Percentiles rank a stretch among this genome's conserved stretches.
These are phyloP conservation scores for Cystobasidium sp. DNA, from an alignment of 1,284 basidiomycete species.

Conservation along the genomic window DNA sequence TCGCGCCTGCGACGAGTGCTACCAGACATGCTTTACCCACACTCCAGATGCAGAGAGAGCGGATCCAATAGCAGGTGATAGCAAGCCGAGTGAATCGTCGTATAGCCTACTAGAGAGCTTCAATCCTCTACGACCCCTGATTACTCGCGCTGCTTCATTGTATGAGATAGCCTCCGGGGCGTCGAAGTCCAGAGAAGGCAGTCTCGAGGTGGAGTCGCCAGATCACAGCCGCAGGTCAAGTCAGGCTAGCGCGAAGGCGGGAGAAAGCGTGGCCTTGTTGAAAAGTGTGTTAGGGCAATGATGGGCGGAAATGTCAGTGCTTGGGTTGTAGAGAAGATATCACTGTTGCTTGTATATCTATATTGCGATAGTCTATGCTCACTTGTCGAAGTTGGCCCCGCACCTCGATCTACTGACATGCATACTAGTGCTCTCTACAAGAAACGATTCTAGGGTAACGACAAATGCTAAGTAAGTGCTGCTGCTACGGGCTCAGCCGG, in stretches of 20 bases:
- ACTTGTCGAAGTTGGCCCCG: too few species aligned
- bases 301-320: background rate
- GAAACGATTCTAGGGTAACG: too few species aligned
- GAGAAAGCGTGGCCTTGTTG: conserved; percentile 26
- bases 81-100: conserved; percentile 3
- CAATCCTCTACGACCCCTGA: conserved; percentile 21
- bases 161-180: conserved; percentile 4
- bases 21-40: conserved; percentile 62
- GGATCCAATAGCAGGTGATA: background rate
- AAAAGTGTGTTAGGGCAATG: conserved; percentile 30
- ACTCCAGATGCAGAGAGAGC: conserved; percentile 17
- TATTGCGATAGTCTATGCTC: background rate
- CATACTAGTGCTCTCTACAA: too few species aligned
- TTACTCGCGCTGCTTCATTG: conserved; percentile 16
- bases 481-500: background rate
- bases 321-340: too few species aligned
- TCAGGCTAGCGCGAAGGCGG: conserved; percentile 3
- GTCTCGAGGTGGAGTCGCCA: conserved; percentile 3
- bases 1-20: conserved; percentile 81
- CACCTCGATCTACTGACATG: too few species aligned
- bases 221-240: conserved; percentile 5
- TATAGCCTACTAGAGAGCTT: conserved; percentile 17
- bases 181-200: conserved; percentile 21
- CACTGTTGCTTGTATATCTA: background rate
- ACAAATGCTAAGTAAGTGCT: background rate